A percentile compares a stretch with the other conserved stretches of the same genome.
Conservation (phyloP, 2,329 filamentous ascomycete species). For the Tolypocladium pustulatum region DNA sequence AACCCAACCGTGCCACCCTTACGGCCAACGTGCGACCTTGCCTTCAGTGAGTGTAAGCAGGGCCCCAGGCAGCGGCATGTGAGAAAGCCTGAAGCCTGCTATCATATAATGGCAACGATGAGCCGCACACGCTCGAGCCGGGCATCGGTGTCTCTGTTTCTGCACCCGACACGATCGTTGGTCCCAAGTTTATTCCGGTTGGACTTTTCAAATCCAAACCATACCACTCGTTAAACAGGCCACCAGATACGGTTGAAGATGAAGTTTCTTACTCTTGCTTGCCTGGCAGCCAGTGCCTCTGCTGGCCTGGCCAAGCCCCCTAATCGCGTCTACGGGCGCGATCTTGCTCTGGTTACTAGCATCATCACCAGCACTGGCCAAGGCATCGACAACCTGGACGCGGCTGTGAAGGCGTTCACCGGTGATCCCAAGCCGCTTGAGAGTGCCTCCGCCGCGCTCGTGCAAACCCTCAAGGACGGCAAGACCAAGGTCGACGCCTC, state of each 20-base stretch:
- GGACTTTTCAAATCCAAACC: neutral
- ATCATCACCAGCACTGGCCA: slow-evolving; percentile 2
- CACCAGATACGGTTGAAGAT: neutral
- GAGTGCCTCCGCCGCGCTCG: slow-evolving; percentile 8
- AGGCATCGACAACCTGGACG: slow-evolving; percentile 9
- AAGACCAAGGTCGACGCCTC: slow-evolving; percentile 5
- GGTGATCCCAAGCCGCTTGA: slow-evolving; percentile 9
- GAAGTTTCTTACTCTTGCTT: slow-evolving; percentile 6
- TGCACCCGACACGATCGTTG: neutral
- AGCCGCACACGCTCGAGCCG: neutral
- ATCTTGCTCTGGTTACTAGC: slow-evolving; percentile 2
- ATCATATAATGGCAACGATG: neutral
- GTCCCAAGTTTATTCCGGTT: neutral
- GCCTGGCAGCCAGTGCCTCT: slow-evolving; percentile 3
- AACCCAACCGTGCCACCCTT: neutral
- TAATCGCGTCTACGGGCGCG: slow-evolving; percentile 1
- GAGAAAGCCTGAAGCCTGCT: neutral
- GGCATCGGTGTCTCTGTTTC: neutral
- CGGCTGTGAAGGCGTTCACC: slow-evolving; percentile 11
- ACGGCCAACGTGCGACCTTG: neutral
- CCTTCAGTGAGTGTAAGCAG: neutral
- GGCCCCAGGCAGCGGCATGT: neutral
- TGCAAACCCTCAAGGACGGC: slow-evolving; percentile 8
- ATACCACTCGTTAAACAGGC: neutral
- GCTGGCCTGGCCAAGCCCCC: neutral